Percentiles rank a stretch among this genome's conserved stretches.
phyloP scores from a whole-genome alignment of 768 basidiomycete genomes.

The Tulasnella sp. region DNA sequence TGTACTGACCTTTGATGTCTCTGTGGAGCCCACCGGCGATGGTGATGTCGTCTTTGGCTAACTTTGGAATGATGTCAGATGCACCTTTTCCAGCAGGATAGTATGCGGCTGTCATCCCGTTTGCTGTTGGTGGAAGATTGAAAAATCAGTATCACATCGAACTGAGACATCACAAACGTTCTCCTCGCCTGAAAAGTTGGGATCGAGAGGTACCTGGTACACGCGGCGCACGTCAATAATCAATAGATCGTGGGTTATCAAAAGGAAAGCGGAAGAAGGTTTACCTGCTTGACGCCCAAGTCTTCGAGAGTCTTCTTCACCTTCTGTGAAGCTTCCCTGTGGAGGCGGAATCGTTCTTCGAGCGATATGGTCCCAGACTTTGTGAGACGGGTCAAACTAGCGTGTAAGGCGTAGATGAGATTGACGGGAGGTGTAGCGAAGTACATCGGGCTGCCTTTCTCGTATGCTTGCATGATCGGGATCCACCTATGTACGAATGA shows the following conservation, averaged over 20 bases:
- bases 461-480: conserved; percentile 90
- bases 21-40: conserved; percentile 84
- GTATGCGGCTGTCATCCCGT: conserved; percentile 93
- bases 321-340: conserved; percentile 53
- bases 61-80: conserved; percentile 61
- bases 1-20: conserved; percentile 57
- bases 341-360: conserved; percentile 64
- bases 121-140: conserved; percentile 36
- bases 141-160: neutral
- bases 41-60: conserved; percentile 60
- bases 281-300: conserved; percentile 60
- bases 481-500: conserved; percentile 49
- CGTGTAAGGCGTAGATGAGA: conserved; percentile 81
- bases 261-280: too few species aligned
- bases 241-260: too few species aligned
- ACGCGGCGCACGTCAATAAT: too few species aligned
- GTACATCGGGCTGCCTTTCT: conserved; percentile 52
- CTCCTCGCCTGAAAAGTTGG: conserved; percentile 34
- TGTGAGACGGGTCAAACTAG: conserved; percentile 67
- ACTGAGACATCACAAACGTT: neutral
- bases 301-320: conserved; percentile 54
- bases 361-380: conserved; percentile 48
- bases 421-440: conserved; percentile 57
- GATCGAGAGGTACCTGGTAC: conserved; percentile 45
- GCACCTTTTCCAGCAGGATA: conserved; percentile 73